phyloP scores from a whole-genome alignment of 1,284 basidiomycete genomes.

The Puccinia coronata region DNA sequence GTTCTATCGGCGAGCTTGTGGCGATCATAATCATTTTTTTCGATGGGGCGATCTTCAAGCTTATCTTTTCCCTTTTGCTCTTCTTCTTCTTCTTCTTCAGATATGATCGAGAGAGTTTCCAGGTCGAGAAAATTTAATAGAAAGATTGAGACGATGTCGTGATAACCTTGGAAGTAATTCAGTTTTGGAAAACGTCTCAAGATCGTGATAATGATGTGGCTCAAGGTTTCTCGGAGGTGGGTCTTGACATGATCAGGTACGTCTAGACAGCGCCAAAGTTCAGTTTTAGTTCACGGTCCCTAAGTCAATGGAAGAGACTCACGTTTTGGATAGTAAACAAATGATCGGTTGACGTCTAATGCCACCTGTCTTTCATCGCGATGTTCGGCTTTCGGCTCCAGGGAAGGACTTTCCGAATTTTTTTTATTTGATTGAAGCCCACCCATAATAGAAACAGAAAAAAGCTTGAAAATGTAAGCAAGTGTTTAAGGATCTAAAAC shows the following conservation, averaged over 20 bases:
- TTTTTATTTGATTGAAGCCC: background rate
- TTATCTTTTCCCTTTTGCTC: background rate
- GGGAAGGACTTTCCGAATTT: background rate
- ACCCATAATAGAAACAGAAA: background rate
- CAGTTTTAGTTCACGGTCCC: background rate
- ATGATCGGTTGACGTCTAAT: conserved; percentile 55
- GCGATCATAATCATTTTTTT: background rate
- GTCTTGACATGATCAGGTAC: conserved; percentile 51
- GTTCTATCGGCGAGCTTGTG: background rate
- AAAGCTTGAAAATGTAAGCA: background rate
- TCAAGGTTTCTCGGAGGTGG: conserved; percentile 51
- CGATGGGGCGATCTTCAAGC: background rate
- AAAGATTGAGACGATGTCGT: conserved; percentile 56
- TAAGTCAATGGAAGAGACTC: background rate
- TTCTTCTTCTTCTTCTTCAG: background rate
- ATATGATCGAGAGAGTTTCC: background rate
- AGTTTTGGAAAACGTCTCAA: conserved; percentile 54
- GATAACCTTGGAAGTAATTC: conserved; percentile 56
- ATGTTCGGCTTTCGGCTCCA: conserved; percentile 34
- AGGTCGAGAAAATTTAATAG: conserved; percentile 51
- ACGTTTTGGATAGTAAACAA: conserved; percentile 55
- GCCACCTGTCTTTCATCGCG: conserved; percentile 54
- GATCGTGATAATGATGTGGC: conserved; percentile 52
- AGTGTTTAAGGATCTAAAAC: background rate
- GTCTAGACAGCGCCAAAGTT: conserved; percentile 14